Evolutionary conservation across 139 green algal genomes (phyloP).

Genomic region (Deuterostichococcus epilithicus): DNA sequence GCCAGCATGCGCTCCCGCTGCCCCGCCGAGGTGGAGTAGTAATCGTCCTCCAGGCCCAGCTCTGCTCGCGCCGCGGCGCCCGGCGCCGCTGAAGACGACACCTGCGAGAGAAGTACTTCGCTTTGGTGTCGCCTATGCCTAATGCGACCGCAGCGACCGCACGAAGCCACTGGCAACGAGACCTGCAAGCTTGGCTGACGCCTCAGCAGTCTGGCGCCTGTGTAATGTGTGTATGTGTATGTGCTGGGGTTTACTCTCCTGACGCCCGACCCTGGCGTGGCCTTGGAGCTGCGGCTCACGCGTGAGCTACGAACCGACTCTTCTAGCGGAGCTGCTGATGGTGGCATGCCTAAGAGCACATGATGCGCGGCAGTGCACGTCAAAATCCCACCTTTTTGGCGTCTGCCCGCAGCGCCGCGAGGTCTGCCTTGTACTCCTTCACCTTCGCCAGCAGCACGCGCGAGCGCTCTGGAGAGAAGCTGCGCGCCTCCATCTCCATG

Average conservation of each 20-base stretch:
- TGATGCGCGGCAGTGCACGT: no score
- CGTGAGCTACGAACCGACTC: no score
- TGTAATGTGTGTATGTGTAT: no score
- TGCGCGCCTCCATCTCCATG: constrained; percentile 94
- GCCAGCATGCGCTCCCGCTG: constrained; percentile 82
- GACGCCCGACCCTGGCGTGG: no score
- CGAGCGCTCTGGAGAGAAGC: constrained; percentile 59
- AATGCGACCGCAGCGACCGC: neutral
- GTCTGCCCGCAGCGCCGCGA: constrained; percentile 59
- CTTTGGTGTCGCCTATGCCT: neutral
- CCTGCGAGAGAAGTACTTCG: neutral
- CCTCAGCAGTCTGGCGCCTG: no score
- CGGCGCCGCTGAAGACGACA: neutral
- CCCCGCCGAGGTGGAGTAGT: constrained; percentile 61
- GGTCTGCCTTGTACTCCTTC: constrained; percentile 87
- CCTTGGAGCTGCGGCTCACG: no score
- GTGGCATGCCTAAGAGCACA: no score
- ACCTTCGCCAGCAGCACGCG: constrained; percentile 66
- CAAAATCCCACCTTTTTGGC: constrained; percentile 20
- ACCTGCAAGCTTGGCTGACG: no score
- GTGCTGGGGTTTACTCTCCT: no score
- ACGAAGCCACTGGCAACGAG: no score
- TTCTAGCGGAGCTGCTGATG: no score
- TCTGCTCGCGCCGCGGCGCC: constrained; percentile 62
- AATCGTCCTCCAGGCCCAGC: constrained; percentile 76